phyloP scores from a whole-genome alignment of 106 monocot genomes.

The Acorus gramineus region DNA sequence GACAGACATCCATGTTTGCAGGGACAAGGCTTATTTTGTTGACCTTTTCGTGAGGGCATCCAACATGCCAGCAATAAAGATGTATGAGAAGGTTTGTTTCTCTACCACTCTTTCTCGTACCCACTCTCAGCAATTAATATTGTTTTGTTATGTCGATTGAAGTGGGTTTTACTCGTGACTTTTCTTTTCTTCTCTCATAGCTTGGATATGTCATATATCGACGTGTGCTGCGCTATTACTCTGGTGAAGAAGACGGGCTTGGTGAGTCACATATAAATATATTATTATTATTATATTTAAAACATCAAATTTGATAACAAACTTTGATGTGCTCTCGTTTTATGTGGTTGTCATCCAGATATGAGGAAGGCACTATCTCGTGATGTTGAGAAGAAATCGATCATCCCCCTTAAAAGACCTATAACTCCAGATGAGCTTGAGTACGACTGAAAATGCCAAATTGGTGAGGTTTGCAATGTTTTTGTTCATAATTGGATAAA shows the following conservation, averaged over 20 bases:
- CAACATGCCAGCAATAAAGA: constrained; percentile 83
- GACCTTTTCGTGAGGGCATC: constrained; percentile 98
- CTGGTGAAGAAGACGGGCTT: constrained; percentile 98
- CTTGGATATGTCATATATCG: constrained; percentile 92
- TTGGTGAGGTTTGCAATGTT: not conserved
- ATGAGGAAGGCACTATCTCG: constrained; percentile 92
- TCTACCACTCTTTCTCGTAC: not conserved
- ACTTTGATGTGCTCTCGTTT: too few relatives aligned
- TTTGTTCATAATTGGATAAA: too few relatives aligned
- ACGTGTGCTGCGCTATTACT: constrained; percentile 91
- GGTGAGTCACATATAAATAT: constrained; percentile 29
- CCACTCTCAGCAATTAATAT: not conserved
- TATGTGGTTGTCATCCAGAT: constrained; percentile 29
- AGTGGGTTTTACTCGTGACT: not conserved
- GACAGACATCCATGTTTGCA: constrained; percentile 9
- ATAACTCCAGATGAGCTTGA: constrained; percentile 90
- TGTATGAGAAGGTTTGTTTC: constrained; percentile 85
- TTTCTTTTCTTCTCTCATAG: constrained; percentile 25
- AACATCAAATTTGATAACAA: too few relatives aligned
- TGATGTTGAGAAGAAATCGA: constrained; percentile 84
- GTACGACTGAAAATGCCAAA: constrained; percentile 43
- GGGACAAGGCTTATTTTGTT: constrained; percentile 99
- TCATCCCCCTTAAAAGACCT: constrained; percentile 73
- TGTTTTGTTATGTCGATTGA: not conserved
- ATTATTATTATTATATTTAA: too few relatives aligned